These are phyloP conservation scores for Arctostaphylos glauca DNA, from an alignment of 148 eudicot genomes.

Conservation along the genomic window DNA sequence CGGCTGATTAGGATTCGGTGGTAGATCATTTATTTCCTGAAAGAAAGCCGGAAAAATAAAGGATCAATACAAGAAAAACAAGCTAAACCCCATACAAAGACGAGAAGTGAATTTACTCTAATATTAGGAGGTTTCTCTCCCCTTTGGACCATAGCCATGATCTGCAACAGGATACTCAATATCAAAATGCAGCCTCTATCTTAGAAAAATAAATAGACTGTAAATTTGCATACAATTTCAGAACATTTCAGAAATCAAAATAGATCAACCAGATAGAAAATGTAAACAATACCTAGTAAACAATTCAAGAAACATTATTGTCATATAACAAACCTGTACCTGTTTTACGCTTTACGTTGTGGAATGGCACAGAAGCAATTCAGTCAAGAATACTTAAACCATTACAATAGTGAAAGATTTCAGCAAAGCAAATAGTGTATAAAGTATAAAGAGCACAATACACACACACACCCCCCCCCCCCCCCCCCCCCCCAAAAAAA, in stretches of 20 bases:
- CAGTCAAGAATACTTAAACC: not conserved
- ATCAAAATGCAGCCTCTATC: not conserved
- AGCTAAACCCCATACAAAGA: not conserved
- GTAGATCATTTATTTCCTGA: slow-evolving; percentile 90
- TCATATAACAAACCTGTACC: not conserved
- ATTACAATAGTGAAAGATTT: not conserved
- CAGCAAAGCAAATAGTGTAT: not conserved
- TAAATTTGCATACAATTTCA: slow-evolving; percentile 1
- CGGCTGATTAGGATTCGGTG: slow-evolving; percentile 93
- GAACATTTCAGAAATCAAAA: not conserved
- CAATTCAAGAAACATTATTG: not conserved
- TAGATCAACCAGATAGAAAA: slow-evolving; percentile 16
- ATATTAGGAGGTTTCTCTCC: slow-evolving; percentile 88
- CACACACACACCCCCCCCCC: too few relatives aligned
- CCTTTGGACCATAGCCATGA: slow-evolving; percentile 88
- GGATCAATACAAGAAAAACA: slow-evolving; percentile 13
- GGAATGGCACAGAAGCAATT: not conserved
- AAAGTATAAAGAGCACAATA: not conserved
- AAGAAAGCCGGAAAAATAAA: slow-evolving; percentile 10
- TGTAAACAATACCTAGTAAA: not conserved
- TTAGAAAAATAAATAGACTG: not conserved
- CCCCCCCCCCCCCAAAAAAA: too few relatives aligned
- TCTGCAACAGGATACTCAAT: slow-evolving; percentile 42
- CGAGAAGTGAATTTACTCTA: slow-evolving; percentile 51
- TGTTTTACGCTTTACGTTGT: not conserved